Evolutionary conservation across 2,329 filamentous ascomycete genomes (phyloP), one percentile per base, ranked within the genome.

Genomic region (Talaromyces funiculosus): DNA sequence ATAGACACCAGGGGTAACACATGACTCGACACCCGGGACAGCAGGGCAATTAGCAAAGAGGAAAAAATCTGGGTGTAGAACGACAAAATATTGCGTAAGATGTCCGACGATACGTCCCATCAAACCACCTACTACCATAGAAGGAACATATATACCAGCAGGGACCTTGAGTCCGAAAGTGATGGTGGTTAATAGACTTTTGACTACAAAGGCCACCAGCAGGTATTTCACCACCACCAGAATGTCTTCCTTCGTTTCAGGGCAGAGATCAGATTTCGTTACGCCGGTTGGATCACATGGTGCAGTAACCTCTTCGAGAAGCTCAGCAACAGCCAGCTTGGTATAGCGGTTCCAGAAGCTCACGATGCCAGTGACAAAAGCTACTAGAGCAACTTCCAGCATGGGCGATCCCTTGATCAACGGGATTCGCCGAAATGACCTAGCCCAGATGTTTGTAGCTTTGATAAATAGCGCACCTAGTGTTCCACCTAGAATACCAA

Each of bases 91-190:
- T 72, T 97, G 93, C 0, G 92, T 86, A 6, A 87, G 74, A 72
- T 97, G 94, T 1, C 94, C 94, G 12, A 96, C 84, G 47, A 94
- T 86, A 7, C 93, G 87, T 31, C 93, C 93, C 79, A 96, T 87
- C 18, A 99, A 79, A 69, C 94, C 94, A 65, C 94, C 94, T 18
- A 97, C 91, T 29, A 97, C 94, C 94, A 99, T 99, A 67, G 93
- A 97, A 3, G 94, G 94, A 1, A 99, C 92, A 68, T 99, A 99
- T 67, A 99, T 97, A 64, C 94, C 94, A 0, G 93, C 92, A 9
- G 94, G 94, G 0, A 97, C 87, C 81, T 97, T 97, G 71, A 97
- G 92, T 26, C 93, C 93, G 75, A 97, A 97, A 0, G 93, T 96
- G 65, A 97, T 87, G 49, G 89, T 87, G 0, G 94, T 97, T 43